Conservation (phyloP, 352 stramenopile species). For the Pythium chondricola region DNA sequence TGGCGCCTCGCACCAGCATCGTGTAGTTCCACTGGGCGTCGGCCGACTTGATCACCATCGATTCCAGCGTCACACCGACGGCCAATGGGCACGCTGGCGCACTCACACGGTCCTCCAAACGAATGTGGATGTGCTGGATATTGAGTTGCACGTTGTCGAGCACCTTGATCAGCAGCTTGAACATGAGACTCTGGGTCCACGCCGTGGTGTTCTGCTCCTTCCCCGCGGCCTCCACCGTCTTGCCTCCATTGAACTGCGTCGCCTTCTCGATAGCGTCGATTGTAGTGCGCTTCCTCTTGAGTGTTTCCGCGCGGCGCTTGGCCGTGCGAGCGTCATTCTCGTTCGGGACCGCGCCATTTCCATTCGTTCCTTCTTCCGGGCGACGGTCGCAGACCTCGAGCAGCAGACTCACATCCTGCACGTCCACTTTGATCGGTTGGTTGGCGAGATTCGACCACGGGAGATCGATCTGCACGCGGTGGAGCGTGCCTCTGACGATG, state of each 20-base stretch:
- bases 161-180: conserved; percentile 74
- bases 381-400: conserved; percentile 38
- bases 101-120: conserved; percentile 65
- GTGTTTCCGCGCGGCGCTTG: conserved; percentile 24
- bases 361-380: background rate
- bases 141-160: conserved; percentile 84
- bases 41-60: conserved; percentile 77
- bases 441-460: conserved; percentile 68
- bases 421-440: conserved; percentile 71
- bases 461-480: conserved; percentile 67
- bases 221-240: background rate
- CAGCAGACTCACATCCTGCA: conserved; percentile 72
- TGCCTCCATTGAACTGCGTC: conserved; percentile 37
- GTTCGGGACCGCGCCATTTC: background rate
- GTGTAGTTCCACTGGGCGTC: conserved; percentile 82
- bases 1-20: conserved; percentile 51
- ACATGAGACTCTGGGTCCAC: conserved; percentile 73
- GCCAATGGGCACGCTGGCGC: conserved; percentile 37
- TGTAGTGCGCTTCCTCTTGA: conserved; percentile 69
- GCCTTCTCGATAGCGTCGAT: conserved; percentile 75
- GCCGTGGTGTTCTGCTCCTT: conserved; percentile 11
- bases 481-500: conserved; percentile 71
- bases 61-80: conserved; percentile 67
- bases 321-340: conserved; percentile 18
- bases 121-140: conserved; percentile 68